Evolutionary conservation across 1,284 basidiomycete genomes (phyloP).

Genomic region (Pholiota adiposa): DNA sequence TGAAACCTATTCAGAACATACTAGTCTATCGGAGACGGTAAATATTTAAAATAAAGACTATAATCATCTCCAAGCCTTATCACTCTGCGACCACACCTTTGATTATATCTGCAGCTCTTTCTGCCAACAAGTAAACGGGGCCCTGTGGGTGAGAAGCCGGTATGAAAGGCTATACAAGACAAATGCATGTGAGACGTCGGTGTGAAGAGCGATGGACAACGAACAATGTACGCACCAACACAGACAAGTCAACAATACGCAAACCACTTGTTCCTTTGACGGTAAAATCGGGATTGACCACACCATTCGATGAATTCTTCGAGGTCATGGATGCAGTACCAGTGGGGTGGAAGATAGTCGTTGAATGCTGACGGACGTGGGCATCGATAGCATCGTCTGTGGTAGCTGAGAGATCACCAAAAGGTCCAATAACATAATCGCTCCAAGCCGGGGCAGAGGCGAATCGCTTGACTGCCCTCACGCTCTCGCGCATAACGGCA

Average conservation of each 20-base stretch:
- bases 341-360: constrained; percentile 28
- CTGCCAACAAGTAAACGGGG: constrained; percentile 3
- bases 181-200: background rate
- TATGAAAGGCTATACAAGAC: background rate
- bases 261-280: constrained; percentile 28
- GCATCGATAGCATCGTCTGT: constrained; percentile 39
- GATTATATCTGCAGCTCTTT: constrained; percentile 5
- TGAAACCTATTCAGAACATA: no score
- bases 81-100: background rate
- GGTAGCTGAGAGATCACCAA: constrained; percentile 30
- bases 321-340: constrained; percentile 28
- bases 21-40: no score
- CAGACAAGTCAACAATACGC: constrained; percentile 30
- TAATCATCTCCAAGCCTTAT: no score
- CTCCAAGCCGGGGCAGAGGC: constrained; percentile 28
- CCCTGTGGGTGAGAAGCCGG: constrained; percentile 8
- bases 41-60: no score
- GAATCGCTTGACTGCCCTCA: constrained; percentile 30
- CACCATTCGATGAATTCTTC: constrained; percentile 19
- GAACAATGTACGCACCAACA: constrained; percentile 15
- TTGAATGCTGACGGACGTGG: constrained; percentile 21
- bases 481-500: constrained; percentile 25
- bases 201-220: background rate
- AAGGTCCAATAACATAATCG: constrained; percentile 34
- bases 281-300: constrained; percentile 27